These are phyloP conservation scores for Pyrenophora seminiperda DNA, from an alignment of 2,329 filamentous ascomycete species.

Conservation along the genomic window DNA sequence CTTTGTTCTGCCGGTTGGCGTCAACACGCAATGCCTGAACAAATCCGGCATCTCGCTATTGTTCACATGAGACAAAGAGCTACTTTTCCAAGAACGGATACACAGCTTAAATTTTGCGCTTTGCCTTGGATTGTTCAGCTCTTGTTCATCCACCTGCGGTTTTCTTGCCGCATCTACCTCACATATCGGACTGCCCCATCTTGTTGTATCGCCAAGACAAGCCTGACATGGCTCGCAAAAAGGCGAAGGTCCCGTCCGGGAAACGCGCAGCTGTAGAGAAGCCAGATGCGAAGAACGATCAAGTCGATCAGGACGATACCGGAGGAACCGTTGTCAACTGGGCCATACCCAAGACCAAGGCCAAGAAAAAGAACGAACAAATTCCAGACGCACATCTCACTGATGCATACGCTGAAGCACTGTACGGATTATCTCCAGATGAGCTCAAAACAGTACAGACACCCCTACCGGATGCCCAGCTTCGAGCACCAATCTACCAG, in stretches of 20 bases:
- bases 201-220: neutral
- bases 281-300: neutral
- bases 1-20: constrained; percentile 1
- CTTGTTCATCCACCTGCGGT: too few relatives aligned
- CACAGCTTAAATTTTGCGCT: neutral
- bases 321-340: neutral
- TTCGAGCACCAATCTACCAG: constrained; percentile 13
- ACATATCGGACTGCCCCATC: neutral
- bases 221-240: constrained; percentile 2
- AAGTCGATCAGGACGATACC: neutral
- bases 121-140: neutral
- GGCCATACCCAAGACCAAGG: constrained; percentile 10
- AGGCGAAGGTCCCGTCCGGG: neutral
- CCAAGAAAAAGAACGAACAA: neutral
- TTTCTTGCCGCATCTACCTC: too few relatives aligned
- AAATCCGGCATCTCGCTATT: constrained; percentile 1
- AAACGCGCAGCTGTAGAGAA: neutral
- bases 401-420: constrained; percentile 3
- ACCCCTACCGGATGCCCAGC: constrained; percentile 7
- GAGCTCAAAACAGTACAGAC: neutral
- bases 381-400: neutral
- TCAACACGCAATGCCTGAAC: neutral
- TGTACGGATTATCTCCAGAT: constrained; percentile 5
- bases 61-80: neutral
- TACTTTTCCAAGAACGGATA: neutral